A percentile compares a stretch with the other conserved stretches of the same genome.
Conservation (phyloP, 2,329 filamentous ascomycete species). For the Grosmannia clavigera region DNA sequence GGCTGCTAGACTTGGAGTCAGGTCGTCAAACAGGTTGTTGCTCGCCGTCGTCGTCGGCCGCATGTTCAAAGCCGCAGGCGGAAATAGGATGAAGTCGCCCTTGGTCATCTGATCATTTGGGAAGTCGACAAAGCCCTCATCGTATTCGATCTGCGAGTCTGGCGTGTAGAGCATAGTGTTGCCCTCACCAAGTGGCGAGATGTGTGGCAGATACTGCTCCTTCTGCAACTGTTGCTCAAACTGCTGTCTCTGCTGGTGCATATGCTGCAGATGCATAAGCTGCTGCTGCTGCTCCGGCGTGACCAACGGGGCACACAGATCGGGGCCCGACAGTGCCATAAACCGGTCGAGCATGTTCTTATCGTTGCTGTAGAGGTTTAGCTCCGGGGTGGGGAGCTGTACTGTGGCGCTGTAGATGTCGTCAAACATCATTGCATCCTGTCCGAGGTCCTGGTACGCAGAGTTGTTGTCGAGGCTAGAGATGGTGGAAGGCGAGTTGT, state of each 20-base stretch:
- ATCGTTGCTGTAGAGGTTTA: slow-evolving; percentile 23
- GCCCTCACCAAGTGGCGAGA: slow-evolving; percentile 57
- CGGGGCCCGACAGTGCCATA: slow-evolving; percentile 23
- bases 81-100: slow-evolving; percentile 54
- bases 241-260: slow-evolving; percentile 6
- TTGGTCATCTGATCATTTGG: slow-evolving; percentile 27
- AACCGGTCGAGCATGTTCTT: slow-evolving; percentile 33
- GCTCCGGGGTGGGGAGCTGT: slow-evolving; percentile 38
- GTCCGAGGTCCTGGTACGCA: slow-evolving; percentile 45
- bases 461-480: slow-evolving; percentile 35
- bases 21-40: slow-evolving; percentile 35
- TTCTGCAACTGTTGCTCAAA: slow-evolving; percentile 2
- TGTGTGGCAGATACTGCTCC: slow-evolving; percentile 13
- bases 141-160: slow-evolving; percentile 48
- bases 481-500: slow-evolving; percentile 35
- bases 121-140: slow-evolving; percentile 53
- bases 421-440: slow-evolving; percentile 49
- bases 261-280: slow-evolving; percentile 7
- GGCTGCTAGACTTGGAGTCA: slow-evolving; percentile 33
- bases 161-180: slow-evolving; percentile 60
- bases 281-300: slow-evolving; percentile 10
- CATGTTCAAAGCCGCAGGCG: slow-evolving; percentile 14
- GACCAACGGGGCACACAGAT: slow-evolving; percentile 25
- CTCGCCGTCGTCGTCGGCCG: not conserved
- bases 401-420: slow-evolving; percentile 49